phyloP scores from a whole-genome alignment of 1,284 basidiomycete genomes.

The Boletus sp. region DNA sequence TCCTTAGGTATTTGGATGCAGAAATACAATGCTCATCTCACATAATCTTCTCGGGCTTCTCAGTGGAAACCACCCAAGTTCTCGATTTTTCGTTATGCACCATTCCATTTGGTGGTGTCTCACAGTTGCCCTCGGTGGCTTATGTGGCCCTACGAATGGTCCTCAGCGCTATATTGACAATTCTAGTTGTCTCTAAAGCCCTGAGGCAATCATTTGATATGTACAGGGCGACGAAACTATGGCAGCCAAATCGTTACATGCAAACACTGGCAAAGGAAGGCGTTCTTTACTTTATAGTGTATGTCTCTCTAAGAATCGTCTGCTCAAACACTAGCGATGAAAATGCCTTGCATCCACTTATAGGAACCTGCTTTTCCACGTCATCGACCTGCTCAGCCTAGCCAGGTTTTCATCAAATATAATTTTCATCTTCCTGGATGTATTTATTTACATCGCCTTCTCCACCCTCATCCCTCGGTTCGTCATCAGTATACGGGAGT shows the following conservation, averaged over 20 bases:
- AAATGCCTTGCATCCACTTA: neutral
- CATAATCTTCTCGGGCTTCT: neutral
- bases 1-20: conserved; percentile 2
- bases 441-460: neutral
- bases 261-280: neutral
- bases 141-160: neutral
- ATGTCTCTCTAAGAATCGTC: neutral
- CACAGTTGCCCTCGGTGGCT: neutral
- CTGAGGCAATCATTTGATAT: neutral
- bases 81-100: neutral
- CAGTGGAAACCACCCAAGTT: neutral
- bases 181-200: neutral
- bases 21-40: neutral
- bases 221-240: neutral
- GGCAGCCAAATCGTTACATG: conserved; percentile 4
- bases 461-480: conserved; percentile 6
- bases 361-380: conserved; percentile 6
- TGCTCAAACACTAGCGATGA: neutral
- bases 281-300: conserved; percentile 7
- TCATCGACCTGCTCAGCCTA: neutral
- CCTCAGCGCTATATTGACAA: neutral
- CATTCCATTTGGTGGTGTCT: neutral
- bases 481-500: neutral
- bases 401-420: neutral
- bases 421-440: neutral